These are phyloP conservation scores for Vigna reflexopilosa DNA, from an alignment of 306 rosid species.

Conservation along the genomic window DNA sequence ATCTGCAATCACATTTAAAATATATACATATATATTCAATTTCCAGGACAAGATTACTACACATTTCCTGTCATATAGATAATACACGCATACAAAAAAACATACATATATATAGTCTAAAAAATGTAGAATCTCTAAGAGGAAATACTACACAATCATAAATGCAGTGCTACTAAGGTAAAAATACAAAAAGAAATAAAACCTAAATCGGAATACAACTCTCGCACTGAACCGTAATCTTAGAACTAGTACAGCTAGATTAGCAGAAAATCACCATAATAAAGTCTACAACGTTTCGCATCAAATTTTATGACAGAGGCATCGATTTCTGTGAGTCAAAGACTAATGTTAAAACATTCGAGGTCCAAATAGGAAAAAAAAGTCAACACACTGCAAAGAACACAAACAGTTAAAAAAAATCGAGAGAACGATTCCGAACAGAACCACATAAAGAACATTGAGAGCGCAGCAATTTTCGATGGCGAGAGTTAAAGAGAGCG, in stretches of 20 bases:
- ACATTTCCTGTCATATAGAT: background rate
- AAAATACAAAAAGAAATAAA: background rate
- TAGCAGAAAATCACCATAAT: background rate
- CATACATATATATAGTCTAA: background rate
- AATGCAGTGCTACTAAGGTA: background rate
- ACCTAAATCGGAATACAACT: background rate
- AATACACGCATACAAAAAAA: background rate
- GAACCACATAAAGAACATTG: background rate
- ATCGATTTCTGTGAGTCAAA: constrained; percentile 31
- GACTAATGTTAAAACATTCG: constrained; percentile 36
- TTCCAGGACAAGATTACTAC: constrained; percentile 5
- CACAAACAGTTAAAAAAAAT: background rate
- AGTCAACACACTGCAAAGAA: constrained; percentile 41
- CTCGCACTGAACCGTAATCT: background rate
- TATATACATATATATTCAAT: background rate
- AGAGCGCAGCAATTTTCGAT: constrained; percentile 2
- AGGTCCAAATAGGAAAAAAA: background rate
- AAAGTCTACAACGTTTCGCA: background rate
- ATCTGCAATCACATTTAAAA: constrained; percentile 63
- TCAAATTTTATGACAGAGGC: background rate
- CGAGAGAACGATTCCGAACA: background rate
- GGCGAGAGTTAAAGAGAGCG: background rate
- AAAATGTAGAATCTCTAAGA: background rate
- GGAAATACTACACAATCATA: background rate
- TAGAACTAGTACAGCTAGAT: constrained; percentile 1